Evolutionary conservation across 2,329 filamentous ascomycete species (phyloP), one percentile per base, ranked within the genome.

Genomic region (Penicillium sp.): DNA sequence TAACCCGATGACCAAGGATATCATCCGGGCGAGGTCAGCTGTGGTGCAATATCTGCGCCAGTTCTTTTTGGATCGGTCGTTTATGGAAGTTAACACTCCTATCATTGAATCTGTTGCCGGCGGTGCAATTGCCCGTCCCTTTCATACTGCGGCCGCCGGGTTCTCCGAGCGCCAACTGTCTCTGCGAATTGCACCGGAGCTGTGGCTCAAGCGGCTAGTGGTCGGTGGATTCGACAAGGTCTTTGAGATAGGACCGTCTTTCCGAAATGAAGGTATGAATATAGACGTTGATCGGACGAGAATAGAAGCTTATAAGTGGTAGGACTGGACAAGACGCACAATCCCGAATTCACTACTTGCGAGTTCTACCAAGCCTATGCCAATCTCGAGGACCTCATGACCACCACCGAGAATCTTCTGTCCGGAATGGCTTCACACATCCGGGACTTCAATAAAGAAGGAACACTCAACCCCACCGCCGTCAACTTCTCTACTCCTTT

Each of bases 331-430:
- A 80, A 79, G 24, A 95, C 89, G 0, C 93, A 98, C 66, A 98
- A 98, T 63, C 91, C 93, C 0, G 93, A 98, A 65, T 98, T 97
- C 70, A 93, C 87, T 36, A 97, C 88, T 50, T 97, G 91, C 74
- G 93, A 98, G 70, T 97, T 95, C 71, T 98, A 98, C 70, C 84
- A 86, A 51, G 85, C 90, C 2, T 94, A 90, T 61, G 82, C 85
- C 50, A 86, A 85, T 54, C 77, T 96, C 0, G 73, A 82, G 28
- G 80, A 87, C 34, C 73, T 97, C 41, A 89, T 95, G 62, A 64
- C 69, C 16, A 80, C 83, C 64, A 97, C 91, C 0, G 86, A 93
- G 65, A 72, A 77, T 11, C 69, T 97, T 39, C 69, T 96, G 26
- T 72, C 65, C 27, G 75, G 78, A 14, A 73, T 90, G 13, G 77